Evolutionary conservation across 1,284 basidiomycete genomes (phyloP), one percentile per base, ranked within the genome.

Genomic region (Psilocybe mexicana): DNA sequence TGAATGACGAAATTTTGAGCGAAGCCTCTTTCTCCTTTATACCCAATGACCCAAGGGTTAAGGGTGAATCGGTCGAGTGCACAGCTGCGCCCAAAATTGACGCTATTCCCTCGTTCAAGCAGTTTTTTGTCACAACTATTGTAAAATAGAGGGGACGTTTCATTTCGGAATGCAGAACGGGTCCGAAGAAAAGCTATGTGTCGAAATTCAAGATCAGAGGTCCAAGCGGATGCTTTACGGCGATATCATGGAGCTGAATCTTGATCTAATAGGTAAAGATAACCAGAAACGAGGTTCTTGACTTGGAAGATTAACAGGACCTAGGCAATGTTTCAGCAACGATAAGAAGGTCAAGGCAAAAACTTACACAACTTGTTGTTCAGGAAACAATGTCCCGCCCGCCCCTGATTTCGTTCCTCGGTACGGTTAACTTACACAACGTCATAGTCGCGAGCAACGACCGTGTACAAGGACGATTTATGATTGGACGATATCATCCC

Each of bases 241-340:
- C 40, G 50, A 46, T 46, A 57, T 46, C 48, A 38, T n/a, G 38
- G n/a, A 40, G 12, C n/a, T 3, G 7, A n/a, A 33, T 4, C 38
- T 46, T 38, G 49, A 47, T 57, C 42, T 14, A 57, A 52, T 26
- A 57, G 42, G 55, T 57, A 57, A 57, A 57, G 55, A 57, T 57
- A 57, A 43, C 43, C n/a, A 24, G 23, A 52, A 33, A 56, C 38
- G 49, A 57, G 49, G 49, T 30, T 52, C 42, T 47, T 44, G 36
- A 52, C 25, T 43, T n/a, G 28, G 47, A 45, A 11, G 25, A 57
- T 33, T 23, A 57, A 42, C n/a, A 40, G 38, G 38, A 40, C 38
- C 38, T 40, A 40, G 28, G 35, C 28, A 44, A 33, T 24, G 28
- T 51, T 45, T 33, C 30, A 44, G 55, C 43, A 35, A 38, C 6